Evolutionary conservation across 169 alveolate species (phyloP).

Genomic region (Plasmodium gallinaceum): DNA sequence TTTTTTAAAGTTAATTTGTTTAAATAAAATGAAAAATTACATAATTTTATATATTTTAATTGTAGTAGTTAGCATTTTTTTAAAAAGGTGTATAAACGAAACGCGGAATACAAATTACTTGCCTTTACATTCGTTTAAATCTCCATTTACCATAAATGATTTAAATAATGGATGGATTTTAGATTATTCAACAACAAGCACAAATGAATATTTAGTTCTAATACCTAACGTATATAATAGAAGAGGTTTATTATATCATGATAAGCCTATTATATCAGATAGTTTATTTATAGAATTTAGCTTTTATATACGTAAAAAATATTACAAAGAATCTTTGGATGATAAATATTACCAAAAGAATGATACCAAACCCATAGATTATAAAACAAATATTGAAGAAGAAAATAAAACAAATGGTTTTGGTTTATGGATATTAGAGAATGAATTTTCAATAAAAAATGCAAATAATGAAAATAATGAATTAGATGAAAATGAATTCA

Average conservation of each 20-base stretch:
- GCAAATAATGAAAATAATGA: neutral
- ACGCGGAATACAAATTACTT: no score
- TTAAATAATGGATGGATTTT: conserved; percentile 55
- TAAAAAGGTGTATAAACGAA: no score
- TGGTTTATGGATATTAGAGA: conserved; percentile 52
- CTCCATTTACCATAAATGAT: conserved; percentile 32
- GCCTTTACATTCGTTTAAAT: conserved; percentile 42
- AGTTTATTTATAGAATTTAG: conserved; percentile 26
- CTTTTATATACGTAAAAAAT: conserved; percentile 7
- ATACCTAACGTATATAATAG: conserved; percentile 64
- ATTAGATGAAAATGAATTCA: conserved; percentile 33
- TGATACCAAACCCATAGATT: neutral
- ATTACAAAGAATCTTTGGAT: conserved; percentile 32
- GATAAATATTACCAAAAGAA: conserved; percentile 13
- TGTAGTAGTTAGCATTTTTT: no score
- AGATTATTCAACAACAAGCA: conserved; percentile 34
- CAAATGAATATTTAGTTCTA: conserved; percentile 43
- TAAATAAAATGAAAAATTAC: no score
- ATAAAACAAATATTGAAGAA: conserved; percentile 28
- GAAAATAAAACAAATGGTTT: conserved; percentile 44
- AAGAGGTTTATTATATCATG: conserved; percentile 49
- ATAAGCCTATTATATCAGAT: conserved; percentile 27
- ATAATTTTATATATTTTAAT: no score
- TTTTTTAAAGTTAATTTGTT: no score
- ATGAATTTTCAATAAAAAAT: conserved; percentile 4